These are phyloP conservation scores for Sideroxylon spinosum DNA, from an alignment of 179 eudicot species.

Conservation along the genomic window DNA sequence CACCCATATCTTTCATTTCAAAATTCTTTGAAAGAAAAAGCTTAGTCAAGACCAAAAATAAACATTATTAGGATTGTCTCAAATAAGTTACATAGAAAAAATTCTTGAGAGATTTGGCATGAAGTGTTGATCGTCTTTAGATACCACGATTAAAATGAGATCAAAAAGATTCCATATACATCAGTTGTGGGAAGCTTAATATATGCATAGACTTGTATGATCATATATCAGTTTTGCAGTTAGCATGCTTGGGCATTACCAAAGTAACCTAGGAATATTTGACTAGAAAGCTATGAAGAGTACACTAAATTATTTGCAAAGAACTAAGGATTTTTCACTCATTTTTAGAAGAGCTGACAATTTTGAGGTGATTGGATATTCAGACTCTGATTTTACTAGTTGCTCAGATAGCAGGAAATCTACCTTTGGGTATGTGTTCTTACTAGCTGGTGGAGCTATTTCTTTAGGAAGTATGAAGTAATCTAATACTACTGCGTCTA, in stretches of 20 bases:
- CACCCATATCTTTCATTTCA: too few relatives aligned
- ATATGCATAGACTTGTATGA: conserved; percentile 13
- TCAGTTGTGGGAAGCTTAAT: conserved; percentile 13
- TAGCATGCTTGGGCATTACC: conserved; percentile 10
- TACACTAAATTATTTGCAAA: conserved; percentile 6
- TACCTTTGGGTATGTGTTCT: conserved; percentile 10
- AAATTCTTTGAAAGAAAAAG: conserved; percentile 7
- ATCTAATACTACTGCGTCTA: background rate
- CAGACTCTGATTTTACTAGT: conserved; percentile 13
- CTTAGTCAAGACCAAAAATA: background rate
- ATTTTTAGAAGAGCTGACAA: background rate
- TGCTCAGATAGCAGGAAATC: conserved; percentile 9
- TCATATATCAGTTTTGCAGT: background rate
- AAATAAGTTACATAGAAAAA: conserved; percentile 10
- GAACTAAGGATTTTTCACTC: conserved; percentile 3
- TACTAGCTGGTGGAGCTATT: conserved; percentile 8
- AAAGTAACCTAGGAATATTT: conserved; percentile 1
- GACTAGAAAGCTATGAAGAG: conserved; percentile 9
- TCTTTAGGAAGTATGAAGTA: conserved; percentile 14
- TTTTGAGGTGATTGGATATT: conserved; percentile 8
- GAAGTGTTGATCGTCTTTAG: background rate
- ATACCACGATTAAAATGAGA: conserved; percentile 9
- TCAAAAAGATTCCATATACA: conserved; percentile 15
- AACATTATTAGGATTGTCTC: conserved; percentile 9
- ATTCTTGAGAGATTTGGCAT: conserved; percentile 10